A percentile compares a stretch with the other conserved stretches of the same genome.
These are phyloP conservation scores for Globisporangium nodosum DNA, from an alignment of 352 stramenopile species.

Conservation along the genomic window DNA sequence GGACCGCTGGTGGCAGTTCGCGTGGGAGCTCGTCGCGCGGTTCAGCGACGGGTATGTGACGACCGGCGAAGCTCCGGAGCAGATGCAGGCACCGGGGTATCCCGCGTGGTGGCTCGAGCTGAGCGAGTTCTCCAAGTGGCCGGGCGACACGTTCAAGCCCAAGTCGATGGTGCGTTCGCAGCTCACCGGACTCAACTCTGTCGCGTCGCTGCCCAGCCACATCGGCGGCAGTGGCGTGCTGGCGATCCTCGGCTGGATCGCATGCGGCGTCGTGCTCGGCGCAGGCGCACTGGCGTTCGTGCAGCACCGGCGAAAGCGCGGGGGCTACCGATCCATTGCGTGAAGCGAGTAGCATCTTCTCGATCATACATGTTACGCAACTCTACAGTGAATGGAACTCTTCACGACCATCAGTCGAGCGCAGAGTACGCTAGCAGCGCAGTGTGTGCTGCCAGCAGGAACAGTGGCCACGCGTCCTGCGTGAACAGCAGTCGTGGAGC, in stretches of 20 bases:
- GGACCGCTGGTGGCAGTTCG: slow-evolving; percentile 44
- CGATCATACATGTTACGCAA: too few species aligned
- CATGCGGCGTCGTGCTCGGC: not conserved
- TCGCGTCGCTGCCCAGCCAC: too few species aligned
- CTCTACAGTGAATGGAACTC: not conserved
- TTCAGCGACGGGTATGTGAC: slow-evolving; percentile 55
- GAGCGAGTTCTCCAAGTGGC: slow-evolving; percentile 43
- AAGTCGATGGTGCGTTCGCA: not conserved
- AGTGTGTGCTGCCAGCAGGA: not conserved
- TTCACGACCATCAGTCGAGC: not conserved
- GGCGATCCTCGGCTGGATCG: not conserved
- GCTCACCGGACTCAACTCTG: not conserved
- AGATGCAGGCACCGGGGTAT: slow-evolving; percentile 45
- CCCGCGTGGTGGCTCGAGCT: slow-evolving; percentile 36
- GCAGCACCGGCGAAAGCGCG: not conserved
- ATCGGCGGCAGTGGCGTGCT: not conserved
- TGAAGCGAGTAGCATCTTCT: not conserved
- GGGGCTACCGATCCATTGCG: not conserved
- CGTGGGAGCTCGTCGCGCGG: slow-evolving; percentile 44
- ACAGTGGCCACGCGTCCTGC: not conserved
- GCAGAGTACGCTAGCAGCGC: not conserved
- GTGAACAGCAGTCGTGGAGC: not conserved
- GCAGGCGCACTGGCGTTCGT: not conserved
- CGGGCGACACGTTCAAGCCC: slow-evolving; percentile 25
- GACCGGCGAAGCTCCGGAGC: slow-evolving; percentile 30